Percentiles rank a stretch among this genome's conserved stretches.
These are phyloP conservation scores for Pichia sp. DNA, from an alignment of 1,139 yeast genomes.

Conservation along the genomic window DNA sequence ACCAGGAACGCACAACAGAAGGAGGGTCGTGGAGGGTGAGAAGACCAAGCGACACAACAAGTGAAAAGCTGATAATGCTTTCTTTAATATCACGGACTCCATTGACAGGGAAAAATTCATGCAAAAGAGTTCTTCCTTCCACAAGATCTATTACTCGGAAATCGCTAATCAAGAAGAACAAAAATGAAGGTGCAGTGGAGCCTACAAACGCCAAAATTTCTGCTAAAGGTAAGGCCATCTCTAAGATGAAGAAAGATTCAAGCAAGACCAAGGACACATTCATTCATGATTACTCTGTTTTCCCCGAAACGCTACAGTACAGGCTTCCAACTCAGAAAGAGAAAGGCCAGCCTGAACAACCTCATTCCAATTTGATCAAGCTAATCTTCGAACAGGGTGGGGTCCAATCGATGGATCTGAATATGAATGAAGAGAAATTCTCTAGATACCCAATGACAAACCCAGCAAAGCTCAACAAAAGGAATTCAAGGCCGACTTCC, in stretches of 20 bases:
- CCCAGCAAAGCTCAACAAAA: constrained; percentile 44
- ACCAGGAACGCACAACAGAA: background rate
- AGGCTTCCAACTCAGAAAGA: constrained; percentile 33
- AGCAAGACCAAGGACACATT: constrained; percentile 18
- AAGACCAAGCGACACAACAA: background rate
- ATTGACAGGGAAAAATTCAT: background rate
- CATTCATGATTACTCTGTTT: constrained; percentile 37
- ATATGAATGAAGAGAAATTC: constrained; percentile 31
- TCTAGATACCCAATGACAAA: constrained; percentile 45
- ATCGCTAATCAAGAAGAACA: constrained; percentile 11
- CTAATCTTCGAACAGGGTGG: constrained; percentile 32
- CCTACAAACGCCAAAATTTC: constrained; percentile 2
- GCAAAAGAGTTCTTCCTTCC: background rate
- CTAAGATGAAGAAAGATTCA: constrained; percentile 17
- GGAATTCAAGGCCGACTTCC: constrained; percentile 49
- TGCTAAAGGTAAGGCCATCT: constrained; percentile 19
- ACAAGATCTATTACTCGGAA: constrained; percentile 15
- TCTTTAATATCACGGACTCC: background rate
- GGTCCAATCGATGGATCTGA: constrained; percentile 31
- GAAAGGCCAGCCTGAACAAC: constrained; percentile 17
- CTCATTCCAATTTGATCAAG: constrained; percentile 26
- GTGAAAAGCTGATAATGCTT: background rate
- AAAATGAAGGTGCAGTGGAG: constrained; percentile 9
- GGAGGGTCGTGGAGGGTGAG: background rate
- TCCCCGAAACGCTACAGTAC: constrained; percentile 35